Conservation (phyloP, 2,329 filamentous ascomycete species). For the Pseudogymnoascus sp. region DNA sequence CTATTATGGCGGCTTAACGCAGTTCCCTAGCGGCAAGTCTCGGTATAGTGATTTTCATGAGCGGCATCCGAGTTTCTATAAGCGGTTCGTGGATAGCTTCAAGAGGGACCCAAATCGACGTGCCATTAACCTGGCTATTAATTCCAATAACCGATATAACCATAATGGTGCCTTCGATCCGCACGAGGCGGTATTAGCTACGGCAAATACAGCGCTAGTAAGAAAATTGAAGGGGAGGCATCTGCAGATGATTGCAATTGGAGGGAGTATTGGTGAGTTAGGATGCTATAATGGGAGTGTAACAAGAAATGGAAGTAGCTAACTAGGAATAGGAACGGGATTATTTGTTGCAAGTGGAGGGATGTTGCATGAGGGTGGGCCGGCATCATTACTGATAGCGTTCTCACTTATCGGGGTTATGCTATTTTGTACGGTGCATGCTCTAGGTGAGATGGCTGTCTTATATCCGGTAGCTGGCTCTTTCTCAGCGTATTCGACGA, state of each 20-base stretch:
- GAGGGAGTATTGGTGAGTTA: conserved; percentile 68
- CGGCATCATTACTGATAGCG: conserved; percentile 69
- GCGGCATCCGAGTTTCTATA: background rate
- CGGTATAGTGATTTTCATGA: background rate
- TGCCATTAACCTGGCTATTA: background rate
- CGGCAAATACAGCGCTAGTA: conserved; percentile 65
- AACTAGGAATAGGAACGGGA: conserved; percentile 53
- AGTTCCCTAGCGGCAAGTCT: background rate
- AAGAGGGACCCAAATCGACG: conserved; percentile 31
- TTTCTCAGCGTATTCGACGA: conserved; percentile 43
- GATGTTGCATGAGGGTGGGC: conserved; percentile 64
- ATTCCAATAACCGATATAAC: background rate
- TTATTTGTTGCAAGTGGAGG: conserved; percentile 78
- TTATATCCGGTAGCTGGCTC: conserved; percentile 29
- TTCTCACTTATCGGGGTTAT: conserved; percentile 74
- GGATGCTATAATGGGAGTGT: background rate
- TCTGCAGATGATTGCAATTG: conserved; percentile 68
- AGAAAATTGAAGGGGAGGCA: conserved; percentile 75
- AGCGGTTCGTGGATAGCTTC: conserved; percentile 19
- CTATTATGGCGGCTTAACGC: background rate
- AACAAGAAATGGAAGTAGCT: background rate
- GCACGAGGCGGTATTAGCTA: conserved; percentile 53
- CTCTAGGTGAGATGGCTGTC: conserved; percentile 87
- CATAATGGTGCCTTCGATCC: conserved; percentile 50
- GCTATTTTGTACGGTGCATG: conserved; percentile 87